Percentiles rank a stretch among this genome's conserved stretches.
Conservation (phyloP, 2,329 filamentous ascomycete species). For the Pyrenophora seminiperda region DNA sequence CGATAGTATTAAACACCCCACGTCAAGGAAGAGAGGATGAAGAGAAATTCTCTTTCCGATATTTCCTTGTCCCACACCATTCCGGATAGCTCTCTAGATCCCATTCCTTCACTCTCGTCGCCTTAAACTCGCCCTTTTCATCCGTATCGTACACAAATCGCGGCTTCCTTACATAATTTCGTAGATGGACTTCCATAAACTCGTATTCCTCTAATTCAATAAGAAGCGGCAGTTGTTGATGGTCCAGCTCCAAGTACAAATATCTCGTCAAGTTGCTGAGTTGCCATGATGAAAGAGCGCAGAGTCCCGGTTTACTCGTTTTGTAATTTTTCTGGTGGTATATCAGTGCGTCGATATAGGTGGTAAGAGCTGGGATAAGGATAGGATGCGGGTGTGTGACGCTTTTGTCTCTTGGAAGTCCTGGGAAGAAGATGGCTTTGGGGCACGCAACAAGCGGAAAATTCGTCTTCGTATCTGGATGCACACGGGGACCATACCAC, state of each 20-base stretch:
- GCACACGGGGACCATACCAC: constrained; percentile 12
- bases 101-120: constrained; percentile 1
- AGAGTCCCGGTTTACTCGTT: not conserved
- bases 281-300: not conserved
- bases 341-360: not conserved
- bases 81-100: not conserved
- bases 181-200: constrained; percentile 2
- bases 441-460: not conserved
- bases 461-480: constrained; percentile 3
- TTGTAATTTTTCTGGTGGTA: constrained; percentile 1
- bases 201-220: constrained; percentile 1
- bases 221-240: constrained; percentile 1
- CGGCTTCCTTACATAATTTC: not conserved
- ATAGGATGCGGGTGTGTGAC: not conserved
- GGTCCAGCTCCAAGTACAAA: constrained; percentile 4
- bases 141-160: not conserved
- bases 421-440: not conserved
- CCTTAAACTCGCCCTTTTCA: not conserved
- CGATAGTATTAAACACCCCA: too few species aligned
- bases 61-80: constrained; percentile 1
- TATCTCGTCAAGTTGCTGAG: constrained; percentile 1
- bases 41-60: too few species aligned
- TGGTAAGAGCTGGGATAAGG: not conserved
- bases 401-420: not conserved
- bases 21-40: too few species aligned